These are phyloP conservation scores for Euphorbia peplus DNA, from an alignment of 345 rosid genomes.

Conservation along the genomic window DNA sequence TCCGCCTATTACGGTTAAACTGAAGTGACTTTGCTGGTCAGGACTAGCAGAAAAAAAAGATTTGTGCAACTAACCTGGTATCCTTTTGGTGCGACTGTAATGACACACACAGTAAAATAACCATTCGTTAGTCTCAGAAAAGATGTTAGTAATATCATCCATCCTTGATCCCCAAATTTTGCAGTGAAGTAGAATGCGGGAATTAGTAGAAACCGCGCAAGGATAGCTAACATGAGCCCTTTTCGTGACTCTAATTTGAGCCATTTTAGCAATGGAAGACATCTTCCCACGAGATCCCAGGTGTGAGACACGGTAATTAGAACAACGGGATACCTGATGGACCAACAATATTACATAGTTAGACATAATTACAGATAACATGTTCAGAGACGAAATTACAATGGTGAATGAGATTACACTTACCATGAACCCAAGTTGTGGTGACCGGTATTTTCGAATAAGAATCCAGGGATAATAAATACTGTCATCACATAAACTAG, in stretches of 20 bases:
- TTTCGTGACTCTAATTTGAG: slow-evolving; percentile 68
- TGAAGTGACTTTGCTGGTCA: too few species aligned
- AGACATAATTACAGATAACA: too few species aligned
- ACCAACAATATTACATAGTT: too few species aligned
- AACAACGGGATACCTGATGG: slow-evolving; percentile 70
- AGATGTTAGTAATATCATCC: slow-evolving; percentile 75
- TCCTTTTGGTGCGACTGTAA: slow-evolving; percentile 79
- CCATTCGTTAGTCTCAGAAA: slow-evolving; percentile 75
- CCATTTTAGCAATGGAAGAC: slow-evolving; percentile 51
- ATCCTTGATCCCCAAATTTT: slow-evolving; percentile 82
- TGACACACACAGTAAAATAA: slow-evolving; percentile 74
- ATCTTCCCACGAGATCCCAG: slow-evolving; percentile 68
- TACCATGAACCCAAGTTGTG: slow-evolving; percentile 66
- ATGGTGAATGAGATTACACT: too few species aligned
- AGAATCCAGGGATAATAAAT: slow-evolving; percentile 81
- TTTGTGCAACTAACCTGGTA: slow-evolving; percentile 88
- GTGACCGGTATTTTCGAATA: slow-evolving; percentile 70
- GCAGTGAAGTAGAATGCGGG: slow-evolving; percentile 91
- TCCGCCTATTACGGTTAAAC: too few species aligned
- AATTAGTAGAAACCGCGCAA: slow-evolving; percentile 55
- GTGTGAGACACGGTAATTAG: slow-evolving; percentile 58
- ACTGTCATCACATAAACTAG: slow-evolving; percentile 65
- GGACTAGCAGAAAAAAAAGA: too few species aligned
- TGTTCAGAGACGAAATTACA: too few species aligned
- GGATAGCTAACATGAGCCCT: slow-evolving; percentile 43